Evolutionary conservation across 2,329 filamentous ascomycete species (phyloP).

Genomic region (Trichocomaceae sp.): DNA sequence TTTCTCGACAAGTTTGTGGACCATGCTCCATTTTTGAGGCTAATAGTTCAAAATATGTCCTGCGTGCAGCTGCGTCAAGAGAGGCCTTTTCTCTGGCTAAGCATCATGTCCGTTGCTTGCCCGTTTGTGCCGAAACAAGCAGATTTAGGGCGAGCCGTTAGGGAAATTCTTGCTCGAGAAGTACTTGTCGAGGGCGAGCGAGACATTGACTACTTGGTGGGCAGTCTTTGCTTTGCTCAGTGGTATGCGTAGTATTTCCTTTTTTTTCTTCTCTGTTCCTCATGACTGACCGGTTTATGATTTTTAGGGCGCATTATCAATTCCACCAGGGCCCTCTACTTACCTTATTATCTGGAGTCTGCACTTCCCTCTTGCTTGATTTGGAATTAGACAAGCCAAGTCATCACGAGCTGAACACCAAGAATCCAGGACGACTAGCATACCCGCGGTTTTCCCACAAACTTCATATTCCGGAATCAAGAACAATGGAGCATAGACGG

Average conservation of each 20-base stretch:
- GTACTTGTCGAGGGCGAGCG: constrained; percentile 46
- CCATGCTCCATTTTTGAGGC: constrained; percentile 43
- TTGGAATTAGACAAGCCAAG: constrained; percentile 17
- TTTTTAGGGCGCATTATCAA: constrained; percentile 5
- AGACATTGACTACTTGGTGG: constrained; percentile 48
- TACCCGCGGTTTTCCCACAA: constrained; percentile 1
- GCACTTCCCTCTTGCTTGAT: constrained; percentile 14
- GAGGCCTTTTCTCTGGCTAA: constrained; percentile 47
- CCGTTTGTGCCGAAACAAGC: constrained; percentile 39
- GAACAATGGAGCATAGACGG: constrained; percentile 46
- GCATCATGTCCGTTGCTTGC: constrained; percentile 44
- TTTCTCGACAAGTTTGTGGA: constrained; percentile 40
- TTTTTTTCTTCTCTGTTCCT: background rate
- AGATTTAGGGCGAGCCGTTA: constrained; percentile 36
- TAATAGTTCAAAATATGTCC: constrained; percentile 35
- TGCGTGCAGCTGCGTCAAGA: constrained; percentile 31
- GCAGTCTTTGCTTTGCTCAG: constrained; percentile 41
- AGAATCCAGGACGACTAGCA: background rate
- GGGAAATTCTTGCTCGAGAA: constrained; percentile 41
- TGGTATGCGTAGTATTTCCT: constrained; percentile 36
- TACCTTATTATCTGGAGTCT: constrained; percentile 15
- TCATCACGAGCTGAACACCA: constrained; percentile 4
- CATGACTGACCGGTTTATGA: background rate
- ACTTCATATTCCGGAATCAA: constrained; percentile 8
- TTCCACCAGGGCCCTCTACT: constrained; percentile 16